These are phyloP conservation scores for Viola pubescens DNA, from an alignment of 441 rosid genomes.

Conservation along the genomic window DNA sequence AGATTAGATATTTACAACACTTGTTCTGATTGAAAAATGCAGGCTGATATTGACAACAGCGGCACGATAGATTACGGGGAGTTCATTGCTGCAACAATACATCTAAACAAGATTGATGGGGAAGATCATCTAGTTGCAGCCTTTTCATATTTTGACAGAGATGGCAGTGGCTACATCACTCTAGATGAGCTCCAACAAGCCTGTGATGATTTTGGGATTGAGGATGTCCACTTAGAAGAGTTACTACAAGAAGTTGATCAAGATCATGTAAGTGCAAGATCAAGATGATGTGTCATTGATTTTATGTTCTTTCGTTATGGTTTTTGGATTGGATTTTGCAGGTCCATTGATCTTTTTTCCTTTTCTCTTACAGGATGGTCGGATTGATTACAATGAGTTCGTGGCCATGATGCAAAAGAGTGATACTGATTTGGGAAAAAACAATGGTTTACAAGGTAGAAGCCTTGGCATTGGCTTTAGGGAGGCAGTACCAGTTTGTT, in stretches of 20 bases:
- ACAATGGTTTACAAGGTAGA: slow-evolving; percentile 17
- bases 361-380: slow-evolving; percentile 59
- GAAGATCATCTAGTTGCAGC: slow-evolving; percentile 76
- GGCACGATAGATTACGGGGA: slow-evolving; percentile 93
- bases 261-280: slow-evolving; percentile 49
- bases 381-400: slow-evolving; percentile 86
- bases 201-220: slow-evolving; percentile 74
- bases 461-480: slow-evolving; percentile 30
- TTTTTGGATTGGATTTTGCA: neutral
- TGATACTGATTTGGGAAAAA: slow-evolving; percentile 26
- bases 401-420: slow-evolving; percentile 85
- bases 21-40: slow-evolving; percentile 15
- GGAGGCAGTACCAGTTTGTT: slow-evolving; percentile 36
- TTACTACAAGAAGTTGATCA: slow-evolving; percentile 78
- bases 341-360: neutral
- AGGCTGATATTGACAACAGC: slow-evolving; percentile 94
- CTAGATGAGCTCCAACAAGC: slow-evolving; percentile 80
- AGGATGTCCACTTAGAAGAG: slow-evolving; percentile 63
- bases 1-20: too few species aligned
- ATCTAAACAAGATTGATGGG: slow-evolving; percentile 62
- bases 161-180: slow-evolving; percentile 92
- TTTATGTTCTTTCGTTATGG: neutral
- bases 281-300: neutral
- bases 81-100: slow-evolving; percentile 92
- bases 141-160: slow-evolving; percentile 84